phyloP scores from a whole-genome alignment of 129 eudicot genomes.

The Centrapalus pauciflorus region DNA sequence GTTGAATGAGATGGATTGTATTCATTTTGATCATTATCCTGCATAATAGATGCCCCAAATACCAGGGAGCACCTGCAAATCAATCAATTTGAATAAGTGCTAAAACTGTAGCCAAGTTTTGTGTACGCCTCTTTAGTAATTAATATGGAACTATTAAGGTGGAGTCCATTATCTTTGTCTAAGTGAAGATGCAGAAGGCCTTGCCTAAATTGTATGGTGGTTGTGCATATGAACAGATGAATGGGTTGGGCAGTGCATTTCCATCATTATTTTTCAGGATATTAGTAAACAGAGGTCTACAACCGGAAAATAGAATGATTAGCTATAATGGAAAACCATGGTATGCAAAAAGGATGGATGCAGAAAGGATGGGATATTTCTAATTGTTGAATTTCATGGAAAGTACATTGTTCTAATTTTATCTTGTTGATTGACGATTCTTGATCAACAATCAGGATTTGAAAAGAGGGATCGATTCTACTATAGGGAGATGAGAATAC shows the following conservation, averaged over 20 bases:
- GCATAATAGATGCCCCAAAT: slow-evolving; percentile 99
- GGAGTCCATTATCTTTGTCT: background rate
- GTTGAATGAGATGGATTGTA: slow-evolving; percentile 77
- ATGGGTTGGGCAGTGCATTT: background rate
- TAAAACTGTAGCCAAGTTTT: slow-evolving; percentile 51
- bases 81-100: slow-evolving; percentile 97
- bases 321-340: background rate
- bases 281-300: background rate
- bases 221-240: background rate
- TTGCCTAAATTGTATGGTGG: slow-evolving; percentile 5
- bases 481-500: background rate
- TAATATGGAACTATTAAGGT: slow-evolving; percentile 13
- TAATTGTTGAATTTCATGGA: background rate
- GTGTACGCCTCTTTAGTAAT: slow-evolving; percentile 16
- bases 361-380: background rate
- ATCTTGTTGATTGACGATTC: background rate
- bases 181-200: slow-evolving; percentile 5
- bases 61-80: slow-evolving; percentile 99
- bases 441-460: background rate
- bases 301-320: background rate
- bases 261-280: background rate
- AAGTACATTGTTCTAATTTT: background rate
- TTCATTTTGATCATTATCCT: slow-evolving; percentile 86
- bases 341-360: background rate
- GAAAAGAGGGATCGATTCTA: background rate